Base-by-base conservation (phyloP, 169 alveolate species). In the Condylostoma magnum region DNA sequence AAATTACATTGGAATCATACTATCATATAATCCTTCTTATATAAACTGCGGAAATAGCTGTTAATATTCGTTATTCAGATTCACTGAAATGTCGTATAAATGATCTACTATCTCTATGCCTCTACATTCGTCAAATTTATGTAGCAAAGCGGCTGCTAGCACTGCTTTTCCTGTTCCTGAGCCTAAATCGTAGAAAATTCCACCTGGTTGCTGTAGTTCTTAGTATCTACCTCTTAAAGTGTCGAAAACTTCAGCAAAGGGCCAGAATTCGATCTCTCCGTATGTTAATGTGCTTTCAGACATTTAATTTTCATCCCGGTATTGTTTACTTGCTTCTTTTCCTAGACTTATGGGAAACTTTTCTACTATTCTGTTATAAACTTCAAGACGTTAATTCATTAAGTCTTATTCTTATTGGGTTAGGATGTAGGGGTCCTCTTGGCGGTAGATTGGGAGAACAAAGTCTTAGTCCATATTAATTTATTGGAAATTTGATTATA, bases 111-210 rank as follows among this genome's bases (percentile, higher is more conserved):
- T 51, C 58, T 86, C 93, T 33, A 86, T 76, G 27, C 93, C 93
- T 33, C 50, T 76, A 68, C 85, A 81, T 52, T 69, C 69, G 48
- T 68, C 44, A 56, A 86, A 86, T 28, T 81, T 71, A 34, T 75
- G 73, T 52, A 86, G 55, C 38, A 86, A 69, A 20, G 86, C 65
- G 47, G 87, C 85, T 2, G 88, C 87, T n/a, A 86, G 41, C 1
- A 86, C 82, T 15, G 81, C 86, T 43, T 86, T 86, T 27, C 93
- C 93, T 1, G 81, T 69, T 0, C 93, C 93, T n/a, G 86, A 79
- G 5, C 93, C 93, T 27, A 86, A 69, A 76, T 86, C 93, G 63
- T 81, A 81, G 57, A 86, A 86, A 20, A 69, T 60, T 12, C 88
- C 87, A 4, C 86, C 86, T 18, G n/a, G n/a, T n/a, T n/a, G n/a